Evolutionary conservation across 192 early-diverging fungal genomes (phyloP).

Genomic region (Dispira parvispora): DNA sequence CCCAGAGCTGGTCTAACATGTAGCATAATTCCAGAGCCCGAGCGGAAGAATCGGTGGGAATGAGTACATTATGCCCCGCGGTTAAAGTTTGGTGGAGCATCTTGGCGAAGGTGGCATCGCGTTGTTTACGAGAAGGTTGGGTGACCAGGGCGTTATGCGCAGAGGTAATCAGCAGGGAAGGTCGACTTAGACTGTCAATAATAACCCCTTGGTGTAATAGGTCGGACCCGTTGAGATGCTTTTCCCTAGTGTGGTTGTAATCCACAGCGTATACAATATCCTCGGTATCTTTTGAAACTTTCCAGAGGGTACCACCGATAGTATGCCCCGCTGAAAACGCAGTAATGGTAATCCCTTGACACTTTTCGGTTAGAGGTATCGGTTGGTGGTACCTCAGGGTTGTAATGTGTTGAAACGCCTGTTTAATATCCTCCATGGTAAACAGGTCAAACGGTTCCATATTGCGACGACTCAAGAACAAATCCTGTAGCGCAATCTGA

Average conservation of each 20-base stretch:
- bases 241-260: slow-evolving; percentile 81
- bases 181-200: slow-evolving; percentile 46
- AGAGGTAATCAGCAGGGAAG: slow-evolving; percentile 89
- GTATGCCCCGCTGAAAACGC: slow-evolving; percentile 88
- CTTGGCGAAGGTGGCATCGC: slow-evolving; percentile 63
- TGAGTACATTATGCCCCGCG: slow-evolving; percentile 59
- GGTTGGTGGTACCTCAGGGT: slow-evolving; percentile 81
- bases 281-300: slow-evolving; percentile 86
- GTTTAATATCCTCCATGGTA: slow-evolving; percentile 59
- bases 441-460: slow-evolving; percentile 61
- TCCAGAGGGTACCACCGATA: slow-evolving; percentile 94
- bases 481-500: slow-evolving; percentile 63
- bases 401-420: slow-evolving; percentile 67
- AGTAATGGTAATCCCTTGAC: slow-evolving; percentile 71
- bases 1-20: slow-evolving; percentile 78
- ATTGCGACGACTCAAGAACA: slow-evolving; percentile 46
- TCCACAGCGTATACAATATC: slow-evolving; percentile 91
- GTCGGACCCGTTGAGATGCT: slow-evolving; percentile 64
- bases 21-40: slow-evolving; percentile 83
- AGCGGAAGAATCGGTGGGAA: slow-evolving; percentile 79
- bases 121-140: slow-evolving; percentile 48
- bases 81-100: slow-evolving; percentile 40
- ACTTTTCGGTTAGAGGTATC: slow-evolving; percentile 50
- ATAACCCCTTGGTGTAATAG: slow-evolving; percentile 43
- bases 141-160: slow-evolving; percentile 53